These are phyloP conservation scores for Niveomyces coronatus DNA, from an alignment of 2,329 filamentous ascomycete genomes.

Conservation along the genomic window DNA sequence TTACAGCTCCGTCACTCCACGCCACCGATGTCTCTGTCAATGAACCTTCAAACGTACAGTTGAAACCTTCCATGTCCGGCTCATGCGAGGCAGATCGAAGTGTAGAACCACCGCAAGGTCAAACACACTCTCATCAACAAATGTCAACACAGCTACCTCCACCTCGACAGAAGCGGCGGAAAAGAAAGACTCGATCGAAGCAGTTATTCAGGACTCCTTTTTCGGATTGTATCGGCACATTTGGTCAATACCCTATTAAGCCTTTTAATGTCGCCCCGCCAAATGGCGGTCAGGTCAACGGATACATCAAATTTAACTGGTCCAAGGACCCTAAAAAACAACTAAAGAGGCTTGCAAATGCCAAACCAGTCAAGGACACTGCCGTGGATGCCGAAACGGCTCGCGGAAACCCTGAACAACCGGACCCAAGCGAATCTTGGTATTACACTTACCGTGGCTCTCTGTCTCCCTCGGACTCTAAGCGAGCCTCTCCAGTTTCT, in stretches of 20 bases:
- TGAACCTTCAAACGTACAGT: too few relatives aligned
- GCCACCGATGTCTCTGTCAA: too few relatives aligned
- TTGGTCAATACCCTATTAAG: conserved; percentile 15
- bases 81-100: too few relatives aligned
- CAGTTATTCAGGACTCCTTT: conserved; percentile 21
- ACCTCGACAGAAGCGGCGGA: conserved; percentile 7
- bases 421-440: too few relatives aligned
- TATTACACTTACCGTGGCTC: too few relatives aligned
- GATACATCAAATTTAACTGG: conserved; percentile 30
- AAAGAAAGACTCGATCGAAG: conserved; percentile 8
- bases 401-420: too few relatives aligned
- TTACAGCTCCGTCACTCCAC: too few relatives aligned
- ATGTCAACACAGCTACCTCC: too few relatives aligned
- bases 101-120: too few relatives aligned
- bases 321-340: conserved; percentile 16
- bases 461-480: too few relatives aligned
- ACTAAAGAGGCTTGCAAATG: not conserved
- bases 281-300: conserved; percentile 24
- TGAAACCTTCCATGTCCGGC: too few relatives aligned
- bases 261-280: conserved; percentile 23
- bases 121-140: too few relatives aligned
- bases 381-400: not conserved
- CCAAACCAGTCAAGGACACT: not conserved
- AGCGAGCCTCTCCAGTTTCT: not conserved
- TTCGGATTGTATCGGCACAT: conserved; percentile 19